A percentile compares a stretch with the other conserved stretches of the same genome.
Evolutionary conservation across 2,329 filamentous ascomycete species (phyloP).

Genomic region (Fusarium zealandicum): DNA sequence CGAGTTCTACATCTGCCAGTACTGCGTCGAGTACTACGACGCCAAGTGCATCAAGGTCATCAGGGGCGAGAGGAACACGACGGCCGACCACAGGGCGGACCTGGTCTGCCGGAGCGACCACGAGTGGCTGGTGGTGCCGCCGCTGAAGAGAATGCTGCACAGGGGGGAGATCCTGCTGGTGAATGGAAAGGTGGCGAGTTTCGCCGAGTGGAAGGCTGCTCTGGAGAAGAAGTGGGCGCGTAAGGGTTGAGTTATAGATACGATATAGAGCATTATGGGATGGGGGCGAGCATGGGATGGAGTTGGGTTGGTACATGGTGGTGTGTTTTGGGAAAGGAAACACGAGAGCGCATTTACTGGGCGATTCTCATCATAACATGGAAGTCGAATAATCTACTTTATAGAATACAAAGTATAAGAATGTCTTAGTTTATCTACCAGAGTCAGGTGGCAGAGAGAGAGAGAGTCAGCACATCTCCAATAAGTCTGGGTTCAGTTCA

Average conservation of each 20-base stretch:
- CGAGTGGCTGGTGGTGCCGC: conserved; percentile 50
- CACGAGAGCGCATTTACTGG: neutral
- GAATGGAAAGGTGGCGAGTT: conserved; percentile 43
- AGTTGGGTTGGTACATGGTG: conserved; percentile 5
- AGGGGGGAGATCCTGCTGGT: conserved; percentile 50
- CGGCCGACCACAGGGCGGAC: conserved; percentile 40
- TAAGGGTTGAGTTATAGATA: neutral
- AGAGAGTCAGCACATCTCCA: too few species aligned
- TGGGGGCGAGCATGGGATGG: conserved; percentile 3
- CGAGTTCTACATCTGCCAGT: conserved; percentile 47
- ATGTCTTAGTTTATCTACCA: too few species aligned
- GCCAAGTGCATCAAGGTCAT: conserved; percentile 46
- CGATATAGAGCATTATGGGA: neutral
- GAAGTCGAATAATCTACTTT: too few species aligned
- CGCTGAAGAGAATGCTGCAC: conserved; percentile 46
- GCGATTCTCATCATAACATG: too few species aligned
- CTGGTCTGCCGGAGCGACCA: conserved; percentile 49
- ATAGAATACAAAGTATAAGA: too few species aligned
- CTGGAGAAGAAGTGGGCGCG: conserved; percentile 44
- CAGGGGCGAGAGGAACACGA: conserved; percentile 43
- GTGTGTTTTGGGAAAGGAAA: too few species aligned
- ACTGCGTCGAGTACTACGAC: conserved; percentile 52
- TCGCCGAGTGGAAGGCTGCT: conserved; percentile 48
- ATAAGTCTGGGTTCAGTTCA: too few species aligned
- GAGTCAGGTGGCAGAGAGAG: too few species aligned